Evolutionary conservation across 768 basidiomycete species (phyloP).

Genomic region (Russula ochroleuca): DNA sequence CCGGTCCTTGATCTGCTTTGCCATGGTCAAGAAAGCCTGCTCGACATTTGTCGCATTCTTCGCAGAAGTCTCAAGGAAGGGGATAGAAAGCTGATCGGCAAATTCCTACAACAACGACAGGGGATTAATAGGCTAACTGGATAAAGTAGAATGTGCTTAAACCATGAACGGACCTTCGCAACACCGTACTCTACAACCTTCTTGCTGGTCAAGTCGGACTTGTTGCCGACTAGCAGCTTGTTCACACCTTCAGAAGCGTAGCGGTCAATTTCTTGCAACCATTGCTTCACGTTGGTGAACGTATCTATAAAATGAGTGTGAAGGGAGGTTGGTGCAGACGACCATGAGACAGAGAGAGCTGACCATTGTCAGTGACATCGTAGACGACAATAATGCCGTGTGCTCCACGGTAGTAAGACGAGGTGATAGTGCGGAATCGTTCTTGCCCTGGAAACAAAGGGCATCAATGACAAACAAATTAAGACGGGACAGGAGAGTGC

Average conservation of each 20-base stretch:
- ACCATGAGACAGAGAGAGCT: constrained; percentile 21
- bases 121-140: constrained; percentile 20
- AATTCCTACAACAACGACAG: constrained; percentile 58
- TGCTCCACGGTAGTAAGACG: constrained; percentile 98
- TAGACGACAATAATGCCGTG: constrained; percentile 99
- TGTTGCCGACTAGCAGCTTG: constrained; percentile 98
- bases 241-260: constrained; percentile 99
- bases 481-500: not conserved
- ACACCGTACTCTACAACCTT: constrained; percentile 89
- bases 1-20: constrained; percentile 94
- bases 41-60: constrained; percentile 99
- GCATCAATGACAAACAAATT: not conserved
- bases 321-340: constrained; percentile 13
- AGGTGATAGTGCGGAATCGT: constrained; percentile 97
- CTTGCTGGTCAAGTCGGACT: constrained; percentile 96
- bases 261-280: constrained; percentile 88
- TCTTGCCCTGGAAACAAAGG: constrained; percentile 70
- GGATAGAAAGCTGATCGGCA: constrained; percentile 88
- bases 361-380: constrained; percentile 93
- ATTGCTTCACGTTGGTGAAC: constrained; percentile 92
- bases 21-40: constrained; percentile 98
- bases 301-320: constrained; percentile 54
- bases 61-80: constrained; percentile 98
- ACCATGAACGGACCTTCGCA: constrained; percentile 57
- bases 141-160: not conserved